A percentile compares a stretch with the other conserved stretches of the same genome.
Evolutionary conservation across 306 rosid species (phyloP).

Genomic region (Rosa chinensis): DNA sequence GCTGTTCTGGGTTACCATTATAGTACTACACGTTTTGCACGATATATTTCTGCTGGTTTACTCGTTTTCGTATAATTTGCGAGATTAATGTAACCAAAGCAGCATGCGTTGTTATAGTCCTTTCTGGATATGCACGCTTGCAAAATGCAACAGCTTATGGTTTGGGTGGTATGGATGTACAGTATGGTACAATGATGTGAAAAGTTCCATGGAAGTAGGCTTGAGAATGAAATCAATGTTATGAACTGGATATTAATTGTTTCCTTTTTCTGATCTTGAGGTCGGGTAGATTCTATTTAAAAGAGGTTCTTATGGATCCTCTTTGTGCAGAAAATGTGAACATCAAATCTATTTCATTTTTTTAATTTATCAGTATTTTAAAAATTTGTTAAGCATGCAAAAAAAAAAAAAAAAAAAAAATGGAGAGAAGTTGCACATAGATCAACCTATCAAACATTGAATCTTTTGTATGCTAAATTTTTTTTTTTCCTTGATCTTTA

Average conservation of each 20-base stretch:
- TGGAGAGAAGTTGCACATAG: constrained; percentile 11
- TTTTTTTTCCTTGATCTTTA: constrained; percentile 21
- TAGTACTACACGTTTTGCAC: neutral
- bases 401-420: neutral
- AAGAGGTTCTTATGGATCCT: neutral
- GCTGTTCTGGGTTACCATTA: neutral
- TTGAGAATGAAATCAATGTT: constrained; percentile 6
- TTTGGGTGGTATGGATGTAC: constrained; percentile 7
- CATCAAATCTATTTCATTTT: constrained; percentile 3
- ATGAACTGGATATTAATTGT: neutral
- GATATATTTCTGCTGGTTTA: neutral
- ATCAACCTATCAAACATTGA: constrained; percentile 3
- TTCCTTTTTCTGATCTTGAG: constrained; percentile 1
- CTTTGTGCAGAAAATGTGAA: neutral
- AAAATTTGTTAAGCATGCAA: neutral
- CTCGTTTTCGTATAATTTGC: neutral
- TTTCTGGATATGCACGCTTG: constrained; percentile 10
- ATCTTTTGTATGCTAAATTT: constrained; percentile 21
- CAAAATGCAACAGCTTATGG: constrained; percentile 1
- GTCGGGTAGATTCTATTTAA: neutral
- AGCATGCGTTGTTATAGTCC: neutral
- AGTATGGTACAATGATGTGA: neutral
- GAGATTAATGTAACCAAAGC: neutral
- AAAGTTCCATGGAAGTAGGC: neutral
- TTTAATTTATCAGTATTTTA: neutral